Evolutionary conservation across 1,139 yeast genomes (phyloP).

Genomic region (Blastobotrys illinoisensis): DNA sequence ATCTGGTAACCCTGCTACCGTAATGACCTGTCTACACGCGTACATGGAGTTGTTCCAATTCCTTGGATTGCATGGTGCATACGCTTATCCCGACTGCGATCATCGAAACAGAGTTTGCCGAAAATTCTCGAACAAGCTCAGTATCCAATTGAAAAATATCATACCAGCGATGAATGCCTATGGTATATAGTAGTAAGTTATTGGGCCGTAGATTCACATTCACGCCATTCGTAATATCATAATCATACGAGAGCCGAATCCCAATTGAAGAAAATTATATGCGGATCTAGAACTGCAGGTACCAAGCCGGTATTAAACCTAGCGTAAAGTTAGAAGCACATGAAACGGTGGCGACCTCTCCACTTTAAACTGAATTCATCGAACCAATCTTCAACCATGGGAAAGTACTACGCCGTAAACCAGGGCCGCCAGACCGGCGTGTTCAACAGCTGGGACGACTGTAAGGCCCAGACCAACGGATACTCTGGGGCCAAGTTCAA

Average conservation of each 20-base stretch:
- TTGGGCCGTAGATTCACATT: too few species aligned
- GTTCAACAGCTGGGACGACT: slow-evolving; percentile 43
- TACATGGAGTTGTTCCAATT: too few species aligned
- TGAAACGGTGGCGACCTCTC: background rate
- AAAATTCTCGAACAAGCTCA: too few species aligned
- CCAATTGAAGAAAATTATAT: background rate
- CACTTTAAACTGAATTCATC: background rate
- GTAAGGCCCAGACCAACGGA: slow-evolving; percentile 38
- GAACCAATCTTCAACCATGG: slow-evolving; percentile 1
- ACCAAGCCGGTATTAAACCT: background rate
- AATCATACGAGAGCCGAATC: background rate
- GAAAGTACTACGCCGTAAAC: slow-evolving; percentile 53
- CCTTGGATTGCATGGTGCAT: too few species aligned
- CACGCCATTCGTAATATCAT: too few species aligned
- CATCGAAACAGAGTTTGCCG: too few species aligned
- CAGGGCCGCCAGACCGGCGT: slow-evolving; percentile 51
- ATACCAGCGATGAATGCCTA: too few species aligned
- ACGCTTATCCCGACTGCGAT: too few species aligned
- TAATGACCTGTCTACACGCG: too few species aligned
- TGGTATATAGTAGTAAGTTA: too few species aligned
- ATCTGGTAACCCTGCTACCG: too few species aligned
- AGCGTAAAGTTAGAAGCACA: background rate
- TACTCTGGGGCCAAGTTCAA: slow-evolving; percentile 50
- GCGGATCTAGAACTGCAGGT: background rate
- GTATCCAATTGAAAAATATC: too few species aligned